These are phyloP conservation scores for Fusarium palustre DNA, from an alignment of 2,329 filamentous ascomycete genomes.

Conservation along the genomic window DNA sequence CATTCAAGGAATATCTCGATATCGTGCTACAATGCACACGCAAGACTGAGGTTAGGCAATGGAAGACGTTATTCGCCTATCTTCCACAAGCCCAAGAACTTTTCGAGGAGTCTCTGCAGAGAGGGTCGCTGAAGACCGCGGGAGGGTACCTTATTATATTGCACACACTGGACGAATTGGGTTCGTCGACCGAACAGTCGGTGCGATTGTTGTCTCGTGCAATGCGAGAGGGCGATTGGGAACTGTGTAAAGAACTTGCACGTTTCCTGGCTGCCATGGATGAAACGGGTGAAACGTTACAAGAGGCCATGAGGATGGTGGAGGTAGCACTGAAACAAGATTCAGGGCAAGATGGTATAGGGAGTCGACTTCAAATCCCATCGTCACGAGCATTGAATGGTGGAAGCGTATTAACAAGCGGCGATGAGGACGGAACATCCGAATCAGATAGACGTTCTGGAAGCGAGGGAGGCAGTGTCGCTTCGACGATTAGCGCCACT, in stretches of 20 bases:
- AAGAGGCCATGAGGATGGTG: slow-evolving; percentile 75
- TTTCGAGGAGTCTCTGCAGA: slow-evolving; percentile 90
- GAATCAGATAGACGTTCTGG: slow-evolving; percentile 54
- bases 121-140: slow-evolving; percentile 91
- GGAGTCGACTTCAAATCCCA: slow-evolving; percentile 51
- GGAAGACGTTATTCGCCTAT: slow-evolving; percentile 92
- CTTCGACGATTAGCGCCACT: slow-evolving; percentile 50
- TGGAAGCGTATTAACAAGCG: slow-evolving; percentile 45
- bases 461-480: slow-evolving; percentile 55
- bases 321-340: slow-evolving; percentile 55
- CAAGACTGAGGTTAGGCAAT: slow-evolving; percentile 95
- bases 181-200: slow-evolving; percentile 78
- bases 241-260: slow-evolving; percentile 93
- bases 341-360: slow-evolving; percentile 42
- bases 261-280: slow-evolving; percentile 96
- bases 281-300: slow-evolving; percentile 82
- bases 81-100: slow-evolving; percentile 90
- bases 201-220: slow-evolving; percentile 84
- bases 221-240: slow-evolving; percentile 89
- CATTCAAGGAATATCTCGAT: slow-evolving; percentile 87
- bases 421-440: slow-evolving; percentile 51
- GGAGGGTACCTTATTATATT: slow-evolving; percentile 96
- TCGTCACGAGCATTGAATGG: slow-evolving; percentile 48
- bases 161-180: slow-evolving; percentile 81
- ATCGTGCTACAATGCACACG: slow-evolving; percentile 97